Evolutionary conservation across 2,329 filamentous ascomycete species (phyloP), one percentile per base, ranked within the genome.

Genomic region (Claviceps fusiformis): DNA sequence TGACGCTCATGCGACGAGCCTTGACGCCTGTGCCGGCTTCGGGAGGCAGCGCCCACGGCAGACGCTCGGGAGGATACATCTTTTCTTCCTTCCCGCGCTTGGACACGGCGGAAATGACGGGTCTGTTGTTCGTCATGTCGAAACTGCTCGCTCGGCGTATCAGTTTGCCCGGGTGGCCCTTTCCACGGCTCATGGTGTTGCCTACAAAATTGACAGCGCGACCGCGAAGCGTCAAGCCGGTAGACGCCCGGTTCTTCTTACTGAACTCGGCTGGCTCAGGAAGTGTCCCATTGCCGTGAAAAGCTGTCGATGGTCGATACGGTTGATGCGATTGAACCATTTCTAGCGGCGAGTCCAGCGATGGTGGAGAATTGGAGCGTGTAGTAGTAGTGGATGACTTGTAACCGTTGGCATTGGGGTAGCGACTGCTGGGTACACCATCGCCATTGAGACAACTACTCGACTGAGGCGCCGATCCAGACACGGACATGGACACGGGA

Each of bases 1-100:
- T 86, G 51, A 88, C 68, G 64, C 87, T 91, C 71, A 92, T 75
- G 52, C 86, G 82, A n/a, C 87, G 79, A 35, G 87, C 83, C 71
- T 91, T 92, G 67, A 87, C 77, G 10, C 87, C 87, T 19, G 83
- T 86, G 13, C 87, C 87, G 27, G 79, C 78, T 53, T 83, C 82
- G 1, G 87, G 85, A 1, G 82, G 76, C 37, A 85, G 74, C 2
- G 76, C 74, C 79, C 80, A 83, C 2, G 78, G 74, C 41, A 77
- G 68, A 19, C 75, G 72, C 57, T 78, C 67, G 9, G 69, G 68
- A 3, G 68, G 67, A 53, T 65, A 67, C 29, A 63, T 67, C 5
- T 64, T 62, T 17, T 64, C 58, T 31, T 65, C 60, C 43, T 63
- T 57, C 52, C 60, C 52, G 55, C 47, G 58, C 45, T 45, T 56